phyloP scores from a whole-genome alignment of 2,329 filamentous ascomycete genomes.

The Neonectria ditissima region DNA sequence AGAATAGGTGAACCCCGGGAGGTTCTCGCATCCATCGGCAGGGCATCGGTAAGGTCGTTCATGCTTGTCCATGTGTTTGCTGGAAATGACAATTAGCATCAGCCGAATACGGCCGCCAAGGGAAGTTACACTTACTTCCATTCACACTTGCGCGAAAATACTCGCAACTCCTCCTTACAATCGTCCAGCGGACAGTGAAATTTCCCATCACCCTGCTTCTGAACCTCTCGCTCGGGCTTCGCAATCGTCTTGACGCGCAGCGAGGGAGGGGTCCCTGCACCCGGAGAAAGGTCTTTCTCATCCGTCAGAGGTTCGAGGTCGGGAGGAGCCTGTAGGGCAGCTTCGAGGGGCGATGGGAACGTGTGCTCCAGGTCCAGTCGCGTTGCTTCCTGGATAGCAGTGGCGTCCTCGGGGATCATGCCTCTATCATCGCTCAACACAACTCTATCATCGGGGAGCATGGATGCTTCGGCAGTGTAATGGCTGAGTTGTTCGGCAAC shows the following conservation, averaged over 20 bases:
- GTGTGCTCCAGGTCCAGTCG: constrained; percentile 53
- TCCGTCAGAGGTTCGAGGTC: constrained; percentile 49
- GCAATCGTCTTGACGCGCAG: constrained; percentile 64
- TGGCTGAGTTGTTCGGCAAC: constrained; percentile 57
- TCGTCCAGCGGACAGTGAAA: constrained; percentile 79
- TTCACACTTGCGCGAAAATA: constrained; percentile 87
- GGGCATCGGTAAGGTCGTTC: constrained; percentile 91
- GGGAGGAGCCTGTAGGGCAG: constrained; percentile 46
- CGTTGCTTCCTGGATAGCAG: constrained; percentile 52
- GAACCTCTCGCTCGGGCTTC: constrained; percentile 68
- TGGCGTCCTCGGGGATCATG: constrained; percentile 54
- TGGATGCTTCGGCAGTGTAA: constrained; percentile 55
- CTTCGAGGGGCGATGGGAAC: constrained; percentile 52
- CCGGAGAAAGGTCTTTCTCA: constrained; percentile 51
- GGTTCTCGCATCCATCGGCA: constrained; percentile 86
- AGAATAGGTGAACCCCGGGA: constrained; percentile 94
- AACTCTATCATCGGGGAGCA: constrained; percentile 53
- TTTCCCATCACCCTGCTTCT: constrained; percentile 77
- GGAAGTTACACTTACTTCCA: constrained; percentile 80
- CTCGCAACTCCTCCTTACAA: constrained; percentile 73
- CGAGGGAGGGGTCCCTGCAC: constrained; percentile 48
- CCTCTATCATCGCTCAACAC: constrained; percentile 51
- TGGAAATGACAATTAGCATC: constrained; percentile 53
- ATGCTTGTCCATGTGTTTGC: constrained; percentile 99
- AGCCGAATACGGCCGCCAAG: background rate